Conservation (phyloP, 345 rosid genomes). For the Populus deltoides region DNA sequence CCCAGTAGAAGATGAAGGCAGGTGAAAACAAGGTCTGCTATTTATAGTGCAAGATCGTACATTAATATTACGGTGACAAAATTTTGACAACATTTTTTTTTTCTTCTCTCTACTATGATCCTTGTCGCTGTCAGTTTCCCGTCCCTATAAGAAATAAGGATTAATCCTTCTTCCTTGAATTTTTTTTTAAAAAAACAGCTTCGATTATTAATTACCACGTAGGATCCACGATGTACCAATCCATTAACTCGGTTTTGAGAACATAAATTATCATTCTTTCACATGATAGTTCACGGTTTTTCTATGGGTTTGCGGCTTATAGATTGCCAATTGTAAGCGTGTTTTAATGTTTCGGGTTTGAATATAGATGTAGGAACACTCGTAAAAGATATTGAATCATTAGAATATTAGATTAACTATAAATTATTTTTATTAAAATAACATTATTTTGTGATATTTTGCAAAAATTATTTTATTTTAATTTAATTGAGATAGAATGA, state of each 20-base stretch:
- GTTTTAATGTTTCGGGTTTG: neutral
- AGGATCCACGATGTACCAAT: constrained; percentile 26
- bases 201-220: constrained; percentile 28
- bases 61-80: constrained; percentile 20
- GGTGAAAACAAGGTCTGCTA: constrained; percentile 24
- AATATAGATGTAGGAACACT: too few species aligned
- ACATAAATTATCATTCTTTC: neutral
- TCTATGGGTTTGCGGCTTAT: neutral
- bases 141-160: neutral
- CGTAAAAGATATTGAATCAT: too few species aligned
- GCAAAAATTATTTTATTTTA: too few species aligned
- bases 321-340: neutral
- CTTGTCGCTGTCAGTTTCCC: neutral
- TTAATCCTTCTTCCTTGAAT: neutral
- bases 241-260: neutral
- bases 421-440: too few species aligned
- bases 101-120: neutral
- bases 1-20: constrained; percentile 21
- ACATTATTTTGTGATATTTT: too few species aligned
- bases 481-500: too few species aligned
- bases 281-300: neutral
- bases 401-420: too few species aligned
- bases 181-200: neutral
- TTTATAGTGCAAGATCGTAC: constrained; percentile 45
- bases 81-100: constrained; percentile 29